Percentiles rank a stretch among this genome's conserved stretches.
Evolutionary conservation across 2,329 filamentous ascomycete species (phyloP).

Genomic region (Microcyclospora pomicola): DNA sequence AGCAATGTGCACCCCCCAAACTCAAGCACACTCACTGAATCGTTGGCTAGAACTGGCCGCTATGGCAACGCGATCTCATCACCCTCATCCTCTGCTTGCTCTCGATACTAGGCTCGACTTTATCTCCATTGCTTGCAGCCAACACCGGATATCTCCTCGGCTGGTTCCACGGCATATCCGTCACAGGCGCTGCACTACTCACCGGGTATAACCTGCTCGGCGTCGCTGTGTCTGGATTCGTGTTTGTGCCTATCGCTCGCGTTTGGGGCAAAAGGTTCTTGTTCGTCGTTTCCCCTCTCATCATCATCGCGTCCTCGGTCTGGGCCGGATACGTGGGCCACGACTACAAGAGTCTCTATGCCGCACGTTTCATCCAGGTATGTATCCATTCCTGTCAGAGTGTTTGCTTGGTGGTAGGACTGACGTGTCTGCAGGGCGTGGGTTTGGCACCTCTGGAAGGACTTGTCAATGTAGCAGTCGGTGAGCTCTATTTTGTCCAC

Average conservation of each 20-base stretch:
- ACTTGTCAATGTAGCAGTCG: conserved; percentile 71
- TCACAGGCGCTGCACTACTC: conserved; percentile 49
- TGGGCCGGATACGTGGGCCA: conserved; percentile 59
- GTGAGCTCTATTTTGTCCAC: conserved; percentile 77
- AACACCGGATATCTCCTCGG: conserved; percentile 64
- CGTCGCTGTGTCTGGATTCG: conserved; percentile 60
- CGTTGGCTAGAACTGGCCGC: conserved; percentile 54
- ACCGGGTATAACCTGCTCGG: conserved; percentile 77
- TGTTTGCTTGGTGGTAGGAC: not conserved
- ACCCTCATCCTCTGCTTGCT: conserved; percentile 61
- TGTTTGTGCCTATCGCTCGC: conserved; percentile 71
- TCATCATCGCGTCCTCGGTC: conserved; percentile 56
- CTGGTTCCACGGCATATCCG: conserved; percentile 49
- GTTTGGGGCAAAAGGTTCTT: conserved; percentile 84
- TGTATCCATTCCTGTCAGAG: not conserved
- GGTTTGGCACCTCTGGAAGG: conserved; percentile 80
- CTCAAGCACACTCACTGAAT: not conserved
- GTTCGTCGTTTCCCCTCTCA: conserved; percentile 58
- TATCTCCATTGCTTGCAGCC: conserved; percentile 72
- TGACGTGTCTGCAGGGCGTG: conserved; percentile 39
- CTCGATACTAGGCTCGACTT: conserved; percentile 64
- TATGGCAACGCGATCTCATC: conserved; percentile 71
- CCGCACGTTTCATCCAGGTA: conserved; percentile 59
- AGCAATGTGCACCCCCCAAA: not conserved
- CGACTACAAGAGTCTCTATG: conserved; percentile 56